Base-by-base conservation (phyloP, 208 protist species). In the Leishmania arabica region DNA sequence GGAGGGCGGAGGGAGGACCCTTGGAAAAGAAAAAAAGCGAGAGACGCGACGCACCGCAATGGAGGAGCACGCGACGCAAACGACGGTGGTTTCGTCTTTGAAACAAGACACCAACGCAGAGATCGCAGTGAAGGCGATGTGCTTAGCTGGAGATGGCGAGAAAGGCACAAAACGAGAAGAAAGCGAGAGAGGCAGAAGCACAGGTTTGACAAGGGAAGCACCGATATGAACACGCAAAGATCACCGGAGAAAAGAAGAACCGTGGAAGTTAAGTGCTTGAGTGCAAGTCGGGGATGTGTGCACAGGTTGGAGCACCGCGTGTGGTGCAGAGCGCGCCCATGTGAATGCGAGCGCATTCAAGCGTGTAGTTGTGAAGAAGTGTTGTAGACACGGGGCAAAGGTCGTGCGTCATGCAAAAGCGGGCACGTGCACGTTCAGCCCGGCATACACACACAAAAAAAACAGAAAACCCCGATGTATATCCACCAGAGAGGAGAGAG, bases 31-130 rank as follows among this genome's bases (percentile, higher is more conserved):
- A 37, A 49, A 73, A 37, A 53, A 47, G 49, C n/a, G 64, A 62
- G 7, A 58, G n/a, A 62, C 4, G 47, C 37, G 42, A 62, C 40
- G 64, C 37, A 40, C 21, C 27, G 34, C 51, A 0, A 24, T 68
- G 40, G 47, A 65, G 19, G 62, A 37, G 42, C 42, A 37, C 62
- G 40, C 62, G 5, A 53, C 37, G 45, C 45, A 51, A 7, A 27
- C 21, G 13, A 34, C n/a, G 34, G 15, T 5, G n/a, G 19, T 27
- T 60, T 62, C 47, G 21, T 54, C 70, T 76, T 47, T 6, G 60
- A 58, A 56, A 70, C 54, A 65, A 75, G 6, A 54, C 51, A 77
- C 8, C 69, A 40, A 77, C 64, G 66, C 56, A 40, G 56, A 40
- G 45, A 37, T 73, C 27, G 27, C 6, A 31, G 45, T 40, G 15